These are phyloP conservation scores for Colletotrichum caudatum DNA, from an alignment of 2,329 filamentous ascomycete species.

Conservation along the genomic window DNA sequence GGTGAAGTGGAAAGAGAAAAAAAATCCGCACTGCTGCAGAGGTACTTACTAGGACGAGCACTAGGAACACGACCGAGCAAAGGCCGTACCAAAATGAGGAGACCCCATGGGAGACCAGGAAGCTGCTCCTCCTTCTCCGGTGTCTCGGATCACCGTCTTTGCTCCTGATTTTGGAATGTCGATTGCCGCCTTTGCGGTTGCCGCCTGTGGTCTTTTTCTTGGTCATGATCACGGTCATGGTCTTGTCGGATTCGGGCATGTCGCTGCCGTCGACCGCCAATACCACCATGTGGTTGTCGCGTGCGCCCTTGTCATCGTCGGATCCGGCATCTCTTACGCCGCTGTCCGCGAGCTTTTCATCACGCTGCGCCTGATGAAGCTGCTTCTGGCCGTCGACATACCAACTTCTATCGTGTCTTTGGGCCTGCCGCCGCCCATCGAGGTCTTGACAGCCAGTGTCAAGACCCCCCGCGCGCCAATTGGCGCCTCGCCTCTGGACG, in stretches of 20 bases:
- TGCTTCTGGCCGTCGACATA: neutral
- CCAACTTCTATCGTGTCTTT: neutral
- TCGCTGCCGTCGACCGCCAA: slow-evolving; percentile 8
- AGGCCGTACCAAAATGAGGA: slow-evolving; percentile 42
- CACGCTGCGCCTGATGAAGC: neutral
- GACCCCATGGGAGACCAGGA: slow-evolving; percentile 41
- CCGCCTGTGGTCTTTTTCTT: slow-evolving; percentile 7
- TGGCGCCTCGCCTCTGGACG: slow-evolving; percentile 11
- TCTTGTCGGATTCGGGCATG: neutral
- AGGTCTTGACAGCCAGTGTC: slow-evolving; percentile 13
- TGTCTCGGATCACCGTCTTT: slow-evolving; percentile 17
- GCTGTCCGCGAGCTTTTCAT: slow-evolving; percentile 1
- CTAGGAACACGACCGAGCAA: slow-evolving; percentile 39
- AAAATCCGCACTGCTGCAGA: slow-evolving; percentile 19
- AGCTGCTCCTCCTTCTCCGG: slow-evolving; percentile 41
- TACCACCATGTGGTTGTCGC: slow-evolving; percentile 10
- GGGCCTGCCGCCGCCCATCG: neutral
- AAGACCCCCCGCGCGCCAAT: slow-evolving; percentile 27
- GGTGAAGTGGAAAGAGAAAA: slow-evolving; percentile 7
- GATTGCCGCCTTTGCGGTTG: slow-evolving; percentile 1
- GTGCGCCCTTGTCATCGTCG: slow-evolving; percentile 5
- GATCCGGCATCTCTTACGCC: slow-evolving; percentile 2
- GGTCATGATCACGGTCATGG: neutral
- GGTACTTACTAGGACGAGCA: slow-evolving; percentile 38
- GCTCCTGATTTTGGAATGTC: neutral